A percentile compares a stretch with the other conserved stretches of the same genome.
These are phyloP conservation scores for Phialemoniopsis sp. DNA, from an alignment of 2,329 filamentous ascomycete genomes.

Conservation along the genomic window DNA sequence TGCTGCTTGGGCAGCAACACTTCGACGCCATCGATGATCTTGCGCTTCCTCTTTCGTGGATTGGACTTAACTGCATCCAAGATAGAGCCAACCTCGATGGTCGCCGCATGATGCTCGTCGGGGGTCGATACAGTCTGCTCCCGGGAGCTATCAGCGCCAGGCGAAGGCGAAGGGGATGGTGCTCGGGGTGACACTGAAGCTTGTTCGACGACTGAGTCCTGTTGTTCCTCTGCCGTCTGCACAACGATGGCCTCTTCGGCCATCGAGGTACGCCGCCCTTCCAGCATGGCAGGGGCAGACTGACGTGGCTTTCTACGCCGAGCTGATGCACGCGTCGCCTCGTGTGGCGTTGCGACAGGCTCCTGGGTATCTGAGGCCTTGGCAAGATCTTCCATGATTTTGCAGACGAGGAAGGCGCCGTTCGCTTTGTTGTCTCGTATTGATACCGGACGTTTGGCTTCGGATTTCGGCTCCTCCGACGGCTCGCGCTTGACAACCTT, in stretches of 20 bases:
- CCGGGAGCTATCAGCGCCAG: too few relatives aligned
- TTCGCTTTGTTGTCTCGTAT: conserved; percentile 41
- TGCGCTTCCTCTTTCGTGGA: conserved; percentile 40
- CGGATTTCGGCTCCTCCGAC: conserved; percentile 23
- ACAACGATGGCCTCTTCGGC: too few relatives aligned
- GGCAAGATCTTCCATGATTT: conserved; percentile 33
- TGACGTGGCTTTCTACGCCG: background rate
- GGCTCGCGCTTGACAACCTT: background rate
- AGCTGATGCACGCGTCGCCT: background rate
- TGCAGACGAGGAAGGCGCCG: conserved; percentile 37
- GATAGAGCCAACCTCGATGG: conserved; percentile 36
- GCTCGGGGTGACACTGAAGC: too few relatives aligned
- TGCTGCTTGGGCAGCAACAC: conserved; percentile 1
- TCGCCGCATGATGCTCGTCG: too few relatives aligned
- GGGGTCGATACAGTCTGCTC: too few relatives aligned
- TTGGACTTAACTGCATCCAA: conserved; percentile 45
- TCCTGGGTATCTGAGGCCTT: conserved; percentile 21
- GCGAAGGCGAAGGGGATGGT: too few relatives aligned
- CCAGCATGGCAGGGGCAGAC: too few relatives aligned
- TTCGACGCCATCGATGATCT: conserved; percentile 35
- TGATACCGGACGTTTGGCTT: conserved; percentile 32
- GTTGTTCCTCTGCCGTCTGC: too few relatives aligned
- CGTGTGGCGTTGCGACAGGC: conserved; percentile 6
- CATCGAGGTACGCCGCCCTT: too few relatives aligned
- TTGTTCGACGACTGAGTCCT: too few relatives aligned